Evolutionary conservation across 352 stramenopile species (phyloP), one percentile per base, ranked within the genome.

Genomic region (Phytophthora chlamydospora): DNA sequence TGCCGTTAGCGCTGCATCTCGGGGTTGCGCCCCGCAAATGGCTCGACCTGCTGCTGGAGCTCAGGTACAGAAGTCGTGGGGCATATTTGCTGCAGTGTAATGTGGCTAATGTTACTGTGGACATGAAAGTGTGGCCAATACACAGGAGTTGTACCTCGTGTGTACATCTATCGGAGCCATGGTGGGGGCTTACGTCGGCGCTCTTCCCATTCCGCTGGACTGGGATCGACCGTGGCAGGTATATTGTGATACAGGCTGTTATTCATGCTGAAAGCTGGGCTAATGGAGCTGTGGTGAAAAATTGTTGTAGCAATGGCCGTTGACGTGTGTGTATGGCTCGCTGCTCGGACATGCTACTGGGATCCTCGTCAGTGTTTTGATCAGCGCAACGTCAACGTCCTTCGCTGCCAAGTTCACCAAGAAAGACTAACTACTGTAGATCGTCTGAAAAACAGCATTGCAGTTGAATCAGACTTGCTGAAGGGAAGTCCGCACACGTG

Each of bases 211-310:
- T 63, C 88, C 88, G 2, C 57, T 96, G 6, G 88, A 96, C 49
- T 96, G 88, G 88, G 88, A 96, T 73, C 85, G 85, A 29, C 88
- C 88, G 31, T 96, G 85, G 88, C 88, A 96, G 80, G 83, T 91
- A 71, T 42, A 63, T n/a, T 1, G 19, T 10, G 9, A 36, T 19
- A 7, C 36, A 27, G 7, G 17, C 27, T 39, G 27, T 8, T 19
- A 19, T 51, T 17, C 10, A 13, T 21, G 16, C 33, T 32, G 32
- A 21, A 11, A 4, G 24, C 3, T 14, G 21, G 31, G 41, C 32
- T 60, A 44, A 49, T 36, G 47, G n/a, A 7, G 39, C 11, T 32
- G 27, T 46, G 35, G n/a, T 16, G n/a, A 13, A 11, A 42, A 38
- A 21, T 68, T 50, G 4, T 32, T 48, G 35, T 58, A 93, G 87